These are phyloP conservation scores for Artemisia tridentata DNA, from an alignment of 129 eudicot genomes.

Conservation along the genomic window DNA sequence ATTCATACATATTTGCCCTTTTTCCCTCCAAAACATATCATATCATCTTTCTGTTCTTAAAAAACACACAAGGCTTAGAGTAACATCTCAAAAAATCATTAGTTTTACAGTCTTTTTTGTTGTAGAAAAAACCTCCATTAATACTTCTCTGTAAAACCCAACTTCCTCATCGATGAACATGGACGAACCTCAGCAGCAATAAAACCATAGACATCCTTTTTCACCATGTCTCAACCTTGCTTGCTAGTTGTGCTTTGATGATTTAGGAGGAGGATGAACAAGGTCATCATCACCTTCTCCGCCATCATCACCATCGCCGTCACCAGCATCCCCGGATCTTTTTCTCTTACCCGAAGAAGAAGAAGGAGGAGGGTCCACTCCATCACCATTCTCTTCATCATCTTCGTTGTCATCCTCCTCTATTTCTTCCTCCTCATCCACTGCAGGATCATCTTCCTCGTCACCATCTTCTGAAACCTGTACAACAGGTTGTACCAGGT, in stretches of 20 bases:
- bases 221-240: not conserved
- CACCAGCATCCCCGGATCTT: slow-evolving; percentile 44
- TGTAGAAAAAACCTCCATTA: slow-evolving; percentile 12
- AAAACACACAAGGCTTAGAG: slow-evolving; percentile 18
- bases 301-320: slow-evolving; percentile 34
- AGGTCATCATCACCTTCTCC: slow-evolving; percentile 38
- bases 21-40: slow-evolving; percentile 27
- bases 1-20: not conserved
- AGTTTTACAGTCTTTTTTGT: slow-evolving; percentile 23
- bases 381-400: slow-evolving; percentile 59
- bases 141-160: slow-evolving; percentile 18
- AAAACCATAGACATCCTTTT: slow-evolving; percentile 11
- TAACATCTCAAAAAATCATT: slow-evolving; percentile 21
- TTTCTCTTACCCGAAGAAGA: slow-evolving; percentile 60
- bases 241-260: slow-evolving; percentile 53
- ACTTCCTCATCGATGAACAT: slow-evolving; percentile 13
- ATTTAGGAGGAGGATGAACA: slow-evolving; percentile 32
- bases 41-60: slow-evolving; percentile 14
- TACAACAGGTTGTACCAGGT: slow-evolving; percentile 82
- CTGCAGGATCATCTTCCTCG: slow-evolving; percentile 51
- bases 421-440: slow-evolving; percentile 45
- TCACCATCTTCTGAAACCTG: slow-evolving; percentile 51
- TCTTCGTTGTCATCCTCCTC: slow-evolving; percentile 44
- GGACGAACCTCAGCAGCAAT: not conserved
- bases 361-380: slow-evolving; percentile 50